Conservation (phyloP, 768 basidiomycete species). For the Pulveroboletus sp. region DNA sequence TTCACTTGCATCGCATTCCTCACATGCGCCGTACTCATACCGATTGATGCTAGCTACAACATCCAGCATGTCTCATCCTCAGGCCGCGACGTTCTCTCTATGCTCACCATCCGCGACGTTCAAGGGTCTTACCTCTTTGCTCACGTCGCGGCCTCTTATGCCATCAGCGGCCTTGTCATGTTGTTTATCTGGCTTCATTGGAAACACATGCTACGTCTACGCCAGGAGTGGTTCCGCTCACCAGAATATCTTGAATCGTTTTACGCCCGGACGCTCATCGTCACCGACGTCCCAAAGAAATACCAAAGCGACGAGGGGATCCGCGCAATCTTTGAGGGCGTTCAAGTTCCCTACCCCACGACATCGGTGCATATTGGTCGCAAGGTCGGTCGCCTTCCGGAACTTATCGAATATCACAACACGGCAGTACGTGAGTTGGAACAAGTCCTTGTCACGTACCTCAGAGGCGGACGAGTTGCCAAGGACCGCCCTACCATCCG, state of each 20-base stretch:
- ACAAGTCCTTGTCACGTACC: constrained; percentile 80
- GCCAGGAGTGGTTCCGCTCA: constrained; percentile 84
- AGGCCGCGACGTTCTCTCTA: constrained; percentile 60
- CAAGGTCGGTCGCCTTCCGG: constrained; percentile 81
- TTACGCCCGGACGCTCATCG: constrained; percentile 88
- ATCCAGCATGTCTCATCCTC: constrained; percentile 51
- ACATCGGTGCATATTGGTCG: constrained; percentile 88
- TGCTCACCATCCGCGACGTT: constrained; percentile 86
- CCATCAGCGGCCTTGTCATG: constrained; percentile 72
- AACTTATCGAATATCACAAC: constrained; percentile 90
- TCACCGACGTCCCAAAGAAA: constrained; percentile 75
- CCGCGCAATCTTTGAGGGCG: constrained; percentile 62
- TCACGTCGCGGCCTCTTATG: constrained; percentile 79
- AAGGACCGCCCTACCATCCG: constrained; percentile 78
- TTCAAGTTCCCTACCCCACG: constrained; percentile 84
- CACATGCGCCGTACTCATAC: constrained; percentile 71
- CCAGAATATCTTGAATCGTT: constrained; percentile 86
- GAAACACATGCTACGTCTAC: constrained; percentile 72
- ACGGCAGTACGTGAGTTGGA: constrained; percentile 92
- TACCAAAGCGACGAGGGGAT: constrained; percentile 84
- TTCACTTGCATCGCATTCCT: constrained; percentile 62
- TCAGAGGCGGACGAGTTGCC: constrained; percentile 76
- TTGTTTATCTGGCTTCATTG: constrained; percentile 71
- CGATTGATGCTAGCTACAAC: constrained; percentile 85
- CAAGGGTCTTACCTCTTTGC: constrained; percentile 68